Conservation (phyloP, 2,329 filamentous ascomycete genomes). For the Harringtonia aguacate region DNA sequence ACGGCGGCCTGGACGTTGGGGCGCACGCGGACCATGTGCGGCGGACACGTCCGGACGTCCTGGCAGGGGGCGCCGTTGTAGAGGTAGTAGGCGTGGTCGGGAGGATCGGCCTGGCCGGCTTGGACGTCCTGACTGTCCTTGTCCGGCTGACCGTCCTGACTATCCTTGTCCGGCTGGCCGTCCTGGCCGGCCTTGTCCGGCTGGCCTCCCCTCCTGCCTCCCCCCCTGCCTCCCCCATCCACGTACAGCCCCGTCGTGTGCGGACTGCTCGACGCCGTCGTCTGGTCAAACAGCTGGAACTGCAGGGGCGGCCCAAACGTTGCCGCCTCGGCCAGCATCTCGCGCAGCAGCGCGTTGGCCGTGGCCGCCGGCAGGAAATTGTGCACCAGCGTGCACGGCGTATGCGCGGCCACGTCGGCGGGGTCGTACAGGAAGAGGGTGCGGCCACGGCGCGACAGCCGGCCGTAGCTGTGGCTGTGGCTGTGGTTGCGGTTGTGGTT, state of each 20-base stretch:
- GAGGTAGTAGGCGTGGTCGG: conserved; percentile 49
- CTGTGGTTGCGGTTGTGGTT: too few relatives aligned
- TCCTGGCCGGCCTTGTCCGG: too few relatives aligned
- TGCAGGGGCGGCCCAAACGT: conserved; percentile 53
- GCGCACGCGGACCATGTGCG: conserved; percentile 61
- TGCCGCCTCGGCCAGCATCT: conserved; percentile 62
- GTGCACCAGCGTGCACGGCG: conserved; percentile 85
- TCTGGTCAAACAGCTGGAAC: conserved; percentile 79
- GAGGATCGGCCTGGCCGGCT: not conserved
- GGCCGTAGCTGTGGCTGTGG: too few relatives aligned
- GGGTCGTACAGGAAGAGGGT: conserved; percentile 80
- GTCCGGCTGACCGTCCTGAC: too few relatives aligned
- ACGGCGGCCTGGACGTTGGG: conserved; percentile 62
- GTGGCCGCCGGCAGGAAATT: conserved; percentile 68
- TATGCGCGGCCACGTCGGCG: conserved; percentile 68
- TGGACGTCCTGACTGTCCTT: conserved; percentile 26
- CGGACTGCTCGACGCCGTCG: conserved; percentile 74
- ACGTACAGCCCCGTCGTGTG: conserved; percentile 82
- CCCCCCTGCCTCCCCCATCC: conserved; percentile 59
- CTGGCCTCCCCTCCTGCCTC: conserved; percentile 56
- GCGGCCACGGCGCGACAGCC: conserved; percentile 63
- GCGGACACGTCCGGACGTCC: conserved; percentile 66
- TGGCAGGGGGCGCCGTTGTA: conserved; percentile 73
- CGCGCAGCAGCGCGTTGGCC: conserved; percentile 63
- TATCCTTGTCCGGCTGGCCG: too few relatives aligned